Conservation (phyloP, 345 rosid genomes). For the Rubroshorea leprosula region DNA sequence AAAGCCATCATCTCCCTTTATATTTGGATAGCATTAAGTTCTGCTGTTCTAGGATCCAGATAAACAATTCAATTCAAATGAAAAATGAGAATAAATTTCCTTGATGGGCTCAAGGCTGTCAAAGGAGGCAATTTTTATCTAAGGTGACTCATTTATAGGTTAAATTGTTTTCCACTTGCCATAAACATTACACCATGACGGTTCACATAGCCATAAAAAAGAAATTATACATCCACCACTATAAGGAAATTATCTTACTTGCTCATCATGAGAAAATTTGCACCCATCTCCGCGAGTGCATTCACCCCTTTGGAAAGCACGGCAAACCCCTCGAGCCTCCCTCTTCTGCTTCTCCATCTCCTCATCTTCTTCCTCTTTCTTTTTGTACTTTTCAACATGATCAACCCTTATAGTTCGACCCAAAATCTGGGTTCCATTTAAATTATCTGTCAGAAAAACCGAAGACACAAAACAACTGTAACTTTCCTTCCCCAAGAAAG, state of each 20-base stretch:
- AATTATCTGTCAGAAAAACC: constrained; percentile 52
- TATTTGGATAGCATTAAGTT: neutral
- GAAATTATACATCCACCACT: neutral
- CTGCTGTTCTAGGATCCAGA: neutral
- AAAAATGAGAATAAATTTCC: neutral
- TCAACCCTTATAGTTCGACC: constrained; percentile 73
- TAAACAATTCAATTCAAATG: neutral
- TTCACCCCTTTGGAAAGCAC: constrained; percentile 91
- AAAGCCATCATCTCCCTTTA: too few relatives aligned
- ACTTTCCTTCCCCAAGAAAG: neutral
- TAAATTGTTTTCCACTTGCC: neutral
- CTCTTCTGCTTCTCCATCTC: constrained; percentile 55
- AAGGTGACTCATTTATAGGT: neutral
- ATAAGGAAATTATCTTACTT: constrained; percentile 35
- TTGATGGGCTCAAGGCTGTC: too few relatives aligned
- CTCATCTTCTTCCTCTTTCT: constrained; percentile 89
- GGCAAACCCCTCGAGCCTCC: constrained; percentile 89
- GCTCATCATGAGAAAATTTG: constrained; percentile 83
- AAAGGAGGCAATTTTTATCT: neutral
- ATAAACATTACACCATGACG: neutral
- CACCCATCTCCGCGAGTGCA: constrained; percentile 82
- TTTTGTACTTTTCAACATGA: constrained; percentile 62
- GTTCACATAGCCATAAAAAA: neutral
- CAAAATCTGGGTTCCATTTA: constrained; percentile 70
- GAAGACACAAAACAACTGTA: neutral